These are phyloP conservation scores for Rhamnella rubrinervis DNA, from an alignment of 331 rosid species.

Conservation along the genomic window DNA sequence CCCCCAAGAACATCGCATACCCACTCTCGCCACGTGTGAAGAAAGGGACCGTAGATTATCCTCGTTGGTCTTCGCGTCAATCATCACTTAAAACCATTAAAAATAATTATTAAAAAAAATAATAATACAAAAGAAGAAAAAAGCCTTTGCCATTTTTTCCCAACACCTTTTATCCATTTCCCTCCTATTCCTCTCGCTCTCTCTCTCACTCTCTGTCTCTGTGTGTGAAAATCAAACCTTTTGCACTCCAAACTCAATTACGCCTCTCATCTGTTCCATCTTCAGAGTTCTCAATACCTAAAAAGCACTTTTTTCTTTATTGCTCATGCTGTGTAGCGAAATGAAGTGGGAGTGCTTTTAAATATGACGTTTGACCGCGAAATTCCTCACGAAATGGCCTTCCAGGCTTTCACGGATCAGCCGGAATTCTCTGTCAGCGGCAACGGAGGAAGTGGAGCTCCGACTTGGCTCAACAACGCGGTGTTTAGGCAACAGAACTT, in stretches of 20 bases:
- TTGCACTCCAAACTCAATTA: background rate
- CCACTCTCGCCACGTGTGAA: background rate
- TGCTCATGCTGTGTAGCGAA: background rate
- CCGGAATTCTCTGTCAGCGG: constrained; percentile 14
- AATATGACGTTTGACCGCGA: constrained; percentile 32
- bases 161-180: background rate
- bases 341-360: background rate
- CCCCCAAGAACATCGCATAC: background rate
- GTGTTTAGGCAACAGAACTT: constrained; percentile 40
- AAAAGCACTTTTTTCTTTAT: background rate
- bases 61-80: constrained; percentile 15
- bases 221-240: background rate
- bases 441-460: constrained; percentile 30
- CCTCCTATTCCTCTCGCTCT: background rate
- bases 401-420: constrained; percentile 27
- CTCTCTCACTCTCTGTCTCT: too few relatives aligned
- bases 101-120: too few relatives aligned
- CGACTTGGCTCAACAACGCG: constrained; percentile 94
- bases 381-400: constrained; percentile 28
- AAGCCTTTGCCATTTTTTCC: too few relatives aligned
- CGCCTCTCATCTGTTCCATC: background rate
- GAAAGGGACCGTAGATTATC: constrained; percentile 1
- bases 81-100: constrained; percentile 10
- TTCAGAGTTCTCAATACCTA: background rate
- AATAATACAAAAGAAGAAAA: too few relatives aligned